Evolutionary conservation across 225 moss, liverwort and hornwort genomes (phyloP).

Genomic region (Ulota crispa): DNA sequence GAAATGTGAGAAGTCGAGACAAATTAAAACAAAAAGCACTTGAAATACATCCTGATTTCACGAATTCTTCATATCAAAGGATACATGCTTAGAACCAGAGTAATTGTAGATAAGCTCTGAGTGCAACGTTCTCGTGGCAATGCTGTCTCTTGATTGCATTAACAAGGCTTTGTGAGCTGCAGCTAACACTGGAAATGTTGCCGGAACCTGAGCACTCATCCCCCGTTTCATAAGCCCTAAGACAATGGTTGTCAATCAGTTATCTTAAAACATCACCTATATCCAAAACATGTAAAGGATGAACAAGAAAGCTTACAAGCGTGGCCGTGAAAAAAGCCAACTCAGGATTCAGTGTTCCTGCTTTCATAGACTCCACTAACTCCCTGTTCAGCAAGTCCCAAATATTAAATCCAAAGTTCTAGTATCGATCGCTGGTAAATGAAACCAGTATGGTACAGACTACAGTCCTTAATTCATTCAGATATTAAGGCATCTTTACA

Average conservation of each 20-base stretch:
- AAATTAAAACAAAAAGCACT: neutral
- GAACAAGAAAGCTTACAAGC: slow-evolving; percentile 53
- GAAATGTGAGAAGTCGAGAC: neutral
- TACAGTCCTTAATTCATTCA: neutral
- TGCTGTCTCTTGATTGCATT: slow-evolving; percentile 56
- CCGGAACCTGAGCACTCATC: slow-evolving; percentile 62
- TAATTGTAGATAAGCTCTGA: slow-evolving; percentile 97
- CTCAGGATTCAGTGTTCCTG: slow-evolving; percentile 71
- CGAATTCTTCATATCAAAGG: neutral
- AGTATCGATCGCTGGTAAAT: neutral
- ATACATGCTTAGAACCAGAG: slow-evolving; percentile 98
- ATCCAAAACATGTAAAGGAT: neutral
- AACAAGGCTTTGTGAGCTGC: slow-evolving; percentile 90
- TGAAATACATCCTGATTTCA: neutral
- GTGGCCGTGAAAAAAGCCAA: slow-evolving; percentile 82
- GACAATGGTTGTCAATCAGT: slow-evolving; percentile 5
- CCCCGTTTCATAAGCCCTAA: slow-evolving; percentile 8
- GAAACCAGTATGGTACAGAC: neutral
- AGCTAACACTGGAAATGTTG: slow-evolving; percentile 78
- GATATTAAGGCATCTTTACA: neutral
- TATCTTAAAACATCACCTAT: neutral
- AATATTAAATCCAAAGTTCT: neutral
- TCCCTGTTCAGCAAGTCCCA: slow-evolving; percentile 50
- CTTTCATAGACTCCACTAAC: slow-evolving; percentile 71
- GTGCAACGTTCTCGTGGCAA: slow-evolving; percentile 81